Base-by-base conservation (phyloP, 2,329 filamentous ascomycete species). In the Fragosphaeria purpurea region DNA sequence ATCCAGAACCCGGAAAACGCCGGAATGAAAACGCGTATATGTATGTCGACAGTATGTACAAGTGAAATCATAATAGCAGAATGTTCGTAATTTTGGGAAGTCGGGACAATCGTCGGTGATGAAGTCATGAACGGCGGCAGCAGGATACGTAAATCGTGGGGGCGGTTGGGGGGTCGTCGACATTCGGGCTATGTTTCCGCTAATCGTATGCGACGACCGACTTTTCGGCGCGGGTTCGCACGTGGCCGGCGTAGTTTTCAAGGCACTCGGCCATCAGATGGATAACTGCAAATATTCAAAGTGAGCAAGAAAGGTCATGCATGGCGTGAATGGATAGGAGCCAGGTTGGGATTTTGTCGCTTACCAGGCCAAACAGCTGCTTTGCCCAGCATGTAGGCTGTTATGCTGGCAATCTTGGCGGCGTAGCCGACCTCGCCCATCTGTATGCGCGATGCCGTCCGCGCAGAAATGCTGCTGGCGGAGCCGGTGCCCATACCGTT, bases 291-390 rank as follows among this genome's bases (percentile, higher is more conserved):
- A 4, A 11, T 3, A 12, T 4, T 45, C 42, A 22, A 22, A 22
- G 8, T 47, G 41, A 44, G 7, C 22, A 44, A 32, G 9, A 4
- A 6, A n/a, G 31, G 12, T 8, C 12, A 22, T 22, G 22, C 22
- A 22, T 22, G 22, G 22, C 22, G 22, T 22, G 22, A 22, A 22
- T 22, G 22, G 22, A 22, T 22, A 22, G 22, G 22, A 22, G 22
- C 22, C 22, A 22, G 22, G 22, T 22, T 22, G 22, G 22, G 22
- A 22, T 22, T 22, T 22, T 22, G 22, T 22, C 22, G 71, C 82
- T 74, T 71, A 90, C 86, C 84, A 65, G 90, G 90, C 91, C 93
- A 98, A 33, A 95, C 88, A 57, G 87, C 85, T 55, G 88, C 86
- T 68, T 88, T 88, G 58, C 90, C 86, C 55, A 97, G 76, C 76